These are phyloP conservation scores for Sonneratia alba DNA, from an alignment of 345 rosid genomes.

Conservation along the genomic window DNA sequence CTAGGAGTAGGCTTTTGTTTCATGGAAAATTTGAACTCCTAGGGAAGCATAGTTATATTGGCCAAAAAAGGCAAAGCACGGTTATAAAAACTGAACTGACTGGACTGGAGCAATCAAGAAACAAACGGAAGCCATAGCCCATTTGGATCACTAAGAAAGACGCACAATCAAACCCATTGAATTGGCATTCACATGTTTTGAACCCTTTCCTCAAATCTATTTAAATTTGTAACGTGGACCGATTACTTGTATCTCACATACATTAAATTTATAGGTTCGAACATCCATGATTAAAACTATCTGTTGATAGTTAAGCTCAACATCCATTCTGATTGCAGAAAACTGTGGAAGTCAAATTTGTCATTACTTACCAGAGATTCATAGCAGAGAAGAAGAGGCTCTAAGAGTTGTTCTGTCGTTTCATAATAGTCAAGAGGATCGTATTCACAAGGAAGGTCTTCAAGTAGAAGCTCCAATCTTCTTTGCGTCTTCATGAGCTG, in stretches of 20 bases:
- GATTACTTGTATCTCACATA: too few relatives aligned
- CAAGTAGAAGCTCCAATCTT: constrained; percentile 77
- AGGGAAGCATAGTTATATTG: background rate
- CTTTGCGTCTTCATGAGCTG: constrained; percentile 80
- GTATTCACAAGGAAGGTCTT: constrained; percentile 88
- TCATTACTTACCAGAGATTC: constrained; percentile 59
- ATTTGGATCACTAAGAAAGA: background rate
- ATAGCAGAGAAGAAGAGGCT: constrained; percentile 74
- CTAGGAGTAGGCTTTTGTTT: background rate
- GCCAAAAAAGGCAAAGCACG: background rate
- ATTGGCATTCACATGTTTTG: too few relatives aligned
- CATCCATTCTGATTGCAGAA: background rate
- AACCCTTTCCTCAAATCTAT: too few relatives aligned
- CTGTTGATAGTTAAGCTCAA: background rate
- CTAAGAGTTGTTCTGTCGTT: constrained; percentile 68
- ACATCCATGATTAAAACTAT: background rate
- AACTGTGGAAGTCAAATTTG: background rate
- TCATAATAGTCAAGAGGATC: constrained; percentile 74
- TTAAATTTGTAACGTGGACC: too few relatives aligned
- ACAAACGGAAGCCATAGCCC: background rate
- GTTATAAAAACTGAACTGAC: background rate
- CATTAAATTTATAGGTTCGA: background rate
- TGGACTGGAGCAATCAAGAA: background rate
- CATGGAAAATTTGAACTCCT: background rate
- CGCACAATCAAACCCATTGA: too few relatives aligned